Conservation (phyloP, 2,329 filamentous ascomycete genomes). For the Sordariomycetes sp. region DNA sequence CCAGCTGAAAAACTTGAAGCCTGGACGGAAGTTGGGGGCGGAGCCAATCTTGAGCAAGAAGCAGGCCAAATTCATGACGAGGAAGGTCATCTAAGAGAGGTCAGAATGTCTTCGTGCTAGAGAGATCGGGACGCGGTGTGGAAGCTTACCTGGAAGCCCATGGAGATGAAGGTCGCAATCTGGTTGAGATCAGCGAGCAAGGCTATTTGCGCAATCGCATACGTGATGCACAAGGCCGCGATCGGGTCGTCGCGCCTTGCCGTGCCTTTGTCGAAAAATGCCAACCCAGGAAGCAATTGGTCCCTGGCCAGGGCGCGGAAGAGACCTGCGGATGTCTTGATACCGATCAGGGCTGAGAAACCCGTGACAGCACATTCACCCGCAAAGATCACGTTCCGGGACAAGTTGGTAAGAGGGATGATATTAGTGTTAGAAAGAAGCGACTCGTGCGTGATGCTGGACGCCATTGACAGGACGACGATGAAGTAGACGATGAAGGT, state of each 20-base stretch:
- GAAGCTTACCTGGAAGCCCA: conserved; percentile 74
- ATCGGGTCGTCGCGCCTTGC: conserved; percentile 65
- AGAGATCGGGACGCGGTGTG: background rate
- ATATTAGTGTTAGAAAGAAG: conserved; percentile 70
- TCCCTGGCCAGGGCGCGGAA: conserved; percentile 77
- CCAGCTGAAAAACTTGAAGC: conserved; percentile 85
- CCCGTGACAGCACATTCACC: conserved; percentile 77
- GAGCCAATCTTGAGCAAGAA: conserved; percentile 81
- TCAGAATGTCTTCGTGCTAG: background rate
- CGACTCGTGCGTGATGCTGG: conserved; percentile 64
- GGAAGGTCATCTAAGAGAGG: conserved; percentile 72
- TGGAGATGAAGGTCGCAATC: conserved; percentile 82
- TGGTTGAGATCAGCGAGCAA: conserved; percentile 79
- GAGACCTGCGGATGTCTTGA: conserved; percentile 77
- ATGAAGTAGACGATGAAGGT: conserved; percentile 70
- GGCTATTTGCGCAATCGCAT: conserved; percentile 65
- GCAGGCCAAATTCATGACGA: conserved; percentile 80
- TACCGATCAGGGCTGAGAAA: conserved; percentile 80
- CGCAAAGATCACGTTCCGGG: conserved; percentile 61
- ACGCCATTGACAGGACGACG: conserved; percentile 70
- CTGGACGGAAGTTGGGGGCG: conserved; percentile 80
- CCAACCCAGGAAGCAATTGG: conserved; percentile 66
- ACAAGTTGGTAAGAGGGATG: conserved; percentile 74
- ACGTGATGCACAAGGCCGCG: conserved; percentile 68
- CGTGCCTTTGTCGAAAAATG: conserved; percentile 65